phyloP scores from a whole-genome alignment of 2,329 filamentous ascomycete genomes.

The Fusarium annulatum region DNA sequence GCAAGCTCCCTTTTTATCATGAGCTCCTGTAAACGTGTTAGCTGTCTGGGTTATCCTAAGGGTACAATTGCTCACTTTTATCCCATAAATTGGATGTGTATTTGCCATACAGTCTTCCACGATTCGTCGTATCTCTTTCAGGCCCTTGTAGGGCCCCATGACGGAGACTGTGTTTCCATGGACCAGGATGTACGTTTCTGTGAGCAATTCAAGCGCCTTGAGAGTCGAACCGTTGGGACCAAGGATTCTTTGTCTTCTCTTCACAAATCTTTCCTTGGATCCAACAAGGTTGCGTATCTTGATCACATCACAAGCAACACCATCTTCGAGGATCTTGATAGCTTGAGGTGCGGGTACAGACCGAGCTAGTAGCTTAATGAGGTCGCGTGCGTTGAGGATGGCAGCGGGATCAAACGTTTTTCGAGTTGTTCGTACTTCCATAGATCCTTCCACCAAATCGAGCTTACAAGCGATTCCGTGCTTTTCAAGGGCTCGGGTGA shows the following conservation, averaged over 20 bases:
- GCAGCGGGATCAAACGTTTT: slow-evolving; percentile 93
- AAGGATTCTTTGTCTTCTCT: slow-evolving; percentile 90
- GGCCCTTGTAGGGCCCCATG: slow-evolving; percentile 91
- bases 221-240: slow-evolving; percentile 92
- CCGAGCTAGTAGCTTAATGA: slow-evolving; percentile 91
- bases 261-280: slow-evolving; percentile 96
- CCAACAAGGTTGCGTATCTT: slow-evolving; percentile 91
- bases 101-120: slow-evolving; percentile 98
- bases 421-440: slow-evolving; percentile 77
- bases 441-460: slow-evolving; percentile 93
- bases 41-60: fast-evolving
- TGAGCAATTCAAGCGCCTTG: slow-evolving; percentile 93
- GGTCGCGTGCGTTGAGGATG: slow-evolving; percentile 91
- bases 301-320: slow-evolving; percentile 91
- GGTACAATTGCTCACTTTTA: neutral
- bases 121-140: slow-evolving; percentile 91
- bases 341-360: slow-evolving; percentile 94
- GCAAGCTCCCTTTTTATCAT: slow-evolving; percentile 95
- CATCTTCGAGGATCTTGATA: slow-evolving; percentile 93
- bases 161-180: slow-evolving; percentile 94
- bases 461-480: slow-evolving; percentile 89
- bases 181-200: slow-evolving; percentile 90
- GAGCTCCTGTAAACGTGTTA: slow-evolving; percentile 63
- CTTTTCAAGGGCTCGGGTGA: slow-evolving; percentile 89
- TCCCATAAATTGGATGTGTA: slow-evolving; percentile 54